Evolutionary conservation across 129 eudicot species (phyloP), one percentile per base, ranked within the genome.

Genomic region (Flaveria ramosissima): DNA sequence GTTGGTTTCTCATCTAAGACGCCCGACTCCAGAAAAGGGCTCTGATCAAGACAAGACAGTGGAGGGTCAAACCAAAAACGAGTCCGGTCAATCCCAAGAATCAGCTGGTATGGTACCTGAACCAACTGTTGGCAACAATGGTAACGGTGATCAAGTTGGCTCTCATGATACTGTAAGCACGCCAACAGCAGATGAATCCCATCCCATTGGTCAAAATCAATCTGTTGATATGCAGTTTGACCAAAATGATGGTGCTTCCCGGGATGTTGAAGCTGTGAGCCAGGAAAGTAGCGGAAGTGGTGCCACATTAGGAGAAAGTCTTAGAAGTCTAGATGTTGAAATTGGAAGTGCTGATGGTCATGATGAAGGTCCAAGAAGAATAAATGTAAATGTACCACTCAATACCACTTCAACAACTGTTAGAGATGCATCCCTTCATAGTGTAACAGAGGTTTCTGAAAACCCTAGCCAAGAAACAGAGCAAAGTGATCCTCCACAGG

Each of bases 291-390:
- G 97, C 75, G 98, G 86, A 76, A 94, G 98, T 86, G 97, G 98
- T 32, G 98, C 98, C 13, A 91, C 97, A 9, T 77, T 94, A 65
- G 98, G 97, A 61, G 98, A 94, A 82, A 94, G 98, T 80, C 89
- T 94, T 36, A 87, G 97, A 13, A 94, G 98, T 87, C 86, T 94
- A 13, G 98, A 94, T 86, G 98, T 94, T 75, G 98, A 94, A 83
- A 94, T 91, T 73, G 98, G 98, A 50, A 94, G 98, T 84, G 97
- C 97, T 47, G 98, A 94, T 89, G 98, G 98, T 42, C 97, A 94
- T 72, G 98, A 94, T 86, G 98, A 94, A 30, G 96, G 91, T 79
- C 65, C 83, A 20, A 89, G 98, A 85, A 93, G 98, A 84, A 57
- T 68, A 20, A 88, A 73, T 72, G 85, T 77, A 21, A 88, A 70